These are phyloP conservation scores for Barnettozyma pratensis DNA, from an alignment of 805 yeast genomes.

Conservation along the genomic window DNA sequence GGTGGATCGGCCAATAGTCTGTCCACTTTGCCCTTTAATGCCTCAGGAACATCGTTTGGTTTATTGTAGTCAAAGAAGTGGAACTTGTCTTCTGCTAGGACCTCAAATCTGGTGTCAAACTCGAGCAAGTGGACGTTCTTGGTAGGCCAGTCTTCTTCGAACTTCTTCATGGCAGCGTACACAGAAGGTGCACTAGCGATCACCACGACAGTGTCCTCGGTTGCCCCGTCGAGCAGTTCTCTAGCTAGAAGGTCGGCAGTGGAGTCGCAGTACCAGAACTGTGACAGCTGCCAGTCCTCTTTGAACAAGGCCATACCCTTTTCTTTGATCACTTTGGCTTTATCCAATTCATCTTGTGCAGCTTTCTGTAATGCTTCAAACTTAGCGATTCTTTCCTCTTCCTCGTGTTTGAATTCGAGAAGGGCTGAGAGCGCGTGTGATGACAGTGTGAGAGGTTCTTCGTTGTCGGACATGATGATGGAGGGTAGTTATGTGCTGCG, in stretches of 20 bases:
- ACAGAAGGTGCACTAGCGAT: constrained; percentile 90
- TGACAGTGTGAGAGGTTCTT: constrained; percentile 28
- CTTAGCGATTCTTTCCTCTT: constrained; percentile 48
- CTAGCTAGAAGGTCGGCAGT: constrained; percentile 68
- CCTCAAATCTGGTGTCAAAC: constrained; percentile 69
- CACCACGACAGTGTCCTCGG: constrained; percentile 62
- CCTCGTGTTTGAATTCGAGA: constrained; percentile 59
- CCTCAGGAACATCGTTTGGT: constrained; percentile 58
- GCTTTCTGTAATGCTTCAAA: constrained; percentile 67
- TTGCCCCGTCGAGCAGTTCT: constrained; percentile 74
- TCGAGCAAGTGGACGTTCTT: constrained; percentile 71
- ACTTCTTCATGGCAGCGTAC: constrained; percentile 69
- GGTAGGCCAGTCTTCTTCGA: constrained; percentile 55
- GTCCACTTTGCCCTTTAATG: constrained; percentile 58
- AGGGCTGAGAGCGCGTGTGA: constrained; percentile 48
- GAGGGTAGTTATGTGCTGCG: not conserved
- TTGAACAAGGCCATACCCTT: constrained; percentile 68
- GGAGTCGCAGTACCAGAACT: constrained; percentile 75
- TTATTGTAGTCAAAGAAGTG: constrained; percentile 69
- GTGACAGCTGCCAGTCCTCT: constrained; percentile 94
- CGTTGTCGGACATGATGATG: constrained; percentile 4
- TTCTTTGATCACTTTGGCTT: constrained; percentile 22
- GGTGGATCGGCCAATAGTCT: constrained; percentile 85
- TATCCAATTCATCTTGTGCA: constrained; percentile 38
- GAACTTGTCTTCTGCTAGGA: constrained; percentile 69